Base-by-base conservation (phyloP, 371 early-diverging fungal species). In the Funneliformis caledonium region DNA sequence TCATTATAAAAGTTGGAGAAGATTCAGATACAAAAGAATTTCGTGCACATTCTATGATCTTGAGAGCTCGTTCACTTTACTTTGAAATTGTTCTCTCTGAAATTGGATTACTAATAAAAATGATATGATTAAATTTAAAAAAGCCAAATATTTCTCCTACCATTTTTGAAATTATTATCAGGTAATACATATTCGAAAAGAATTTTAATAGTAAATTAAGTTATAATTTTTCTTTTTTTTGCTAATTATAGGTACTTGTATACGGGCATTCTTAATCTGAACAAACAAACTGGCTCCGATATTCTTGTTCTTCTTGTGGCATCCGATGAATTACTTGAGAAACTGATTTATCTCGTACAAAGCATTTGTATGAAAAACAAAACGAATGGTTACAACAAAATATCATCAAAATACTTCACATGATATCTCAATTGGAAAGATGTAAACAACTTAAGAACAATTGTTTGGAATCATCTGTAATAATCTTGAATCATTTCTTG, bases 51-150 rank as follows among this genome's bases (percentile, higher is more conserved):
- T 26, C 77, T 22, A 33, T 33, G 16, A 64, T 76, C 10, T 64
- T 76, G 42, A 60, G 45, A 22, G 77, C 77, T 11, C 59, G 77
- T n/a, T 76, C 77, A 4, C 37, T n/a, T 45, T 76, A 76, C 64
- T 76, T 76, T 64, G n/a, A 59, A 2, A 56, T 14, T 4, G 77
- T 48, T n/a, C n/a, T 76, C 2, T 76, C 77, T 1, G 37, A 76
- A 7, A 76, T 45, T 76, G 65, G 77, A 45, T 31, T 70, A 45
- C 8, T 16, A 64, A 47, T 26, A 45, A 65, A 64, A 31, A 33
- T n/a, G 48, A 59, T 56, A 60, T 52, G 14, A 22, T 75, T 14
- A 60, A 9, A 2, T 56, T 75, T 22, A 75, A 31, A 26, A 11
- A 56, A 45, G 9, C 75, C 75, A 33, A 75, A 75, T 75, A 60